Base-by-base conservation (phyloP, 2,329 filamentous ascomycete species). In the Arthrinium puccinioides region DNA sequence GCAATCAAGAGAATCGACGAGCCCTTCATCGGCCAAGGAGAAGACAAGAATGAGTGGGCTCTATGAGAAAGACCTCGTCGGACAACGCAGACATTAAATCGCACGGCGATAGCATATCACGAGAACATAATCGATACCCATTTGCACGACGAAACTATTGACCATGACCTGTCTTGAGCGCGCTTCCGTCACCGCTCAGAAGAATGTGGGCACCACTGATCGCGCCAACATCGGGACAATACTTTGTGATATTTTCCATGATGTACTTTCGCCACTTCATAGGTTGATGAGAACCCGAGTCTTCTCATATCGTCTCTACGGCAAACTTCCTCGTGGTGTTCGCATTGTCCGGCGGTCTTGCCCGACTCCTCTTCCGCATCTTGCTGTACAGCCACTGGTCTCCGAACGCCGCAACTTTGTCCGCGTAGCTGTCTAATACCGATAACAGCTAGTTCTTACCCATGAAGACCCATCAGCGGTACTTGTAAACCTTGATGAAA, bases 1-100 rank as follows among this genome's bases (percentile, higher is more conserved):
- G 92, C 90, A 3, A 94, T 98, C 54, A 94, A 89, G 66, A 77
- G 85, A 53, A 87, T 98, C 41, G 87, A 96, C 51, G 87, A 95
- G 64, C 89, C 92, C 1, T 97, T 98, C 56, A 77, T 97, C 39
- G 76, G 73, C 24, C 65, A 72, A 5, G 71, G 73, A 16, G 90
- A 96, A 52, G 75, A 89, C 56, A 67, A 68, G 45, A 77, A 81
- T 39, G 88, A 94, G 53, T 98, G 92, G 92, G 80, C 77, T 36
- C 60, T 84, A 44, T 84, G 24, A 36, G n/a, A 21, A 15, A 21
- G 18, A 21, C 5, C 10, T 5, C 13, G 25, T n/a, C 24, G 8
- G 24, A 10, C 24, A 9, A n/a, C n/a, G n/a, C n/a, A n/a, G n/a
- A n/a, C n/a, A n/a, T n/a, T n/a, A n/a, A n/a, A n/a, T n/a, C n/a